These are phyloP conservation scores for Vitis hybrid DNA, from an alignment of 177 flowering plant genomes.

Conservation along the genomic window DNA sequence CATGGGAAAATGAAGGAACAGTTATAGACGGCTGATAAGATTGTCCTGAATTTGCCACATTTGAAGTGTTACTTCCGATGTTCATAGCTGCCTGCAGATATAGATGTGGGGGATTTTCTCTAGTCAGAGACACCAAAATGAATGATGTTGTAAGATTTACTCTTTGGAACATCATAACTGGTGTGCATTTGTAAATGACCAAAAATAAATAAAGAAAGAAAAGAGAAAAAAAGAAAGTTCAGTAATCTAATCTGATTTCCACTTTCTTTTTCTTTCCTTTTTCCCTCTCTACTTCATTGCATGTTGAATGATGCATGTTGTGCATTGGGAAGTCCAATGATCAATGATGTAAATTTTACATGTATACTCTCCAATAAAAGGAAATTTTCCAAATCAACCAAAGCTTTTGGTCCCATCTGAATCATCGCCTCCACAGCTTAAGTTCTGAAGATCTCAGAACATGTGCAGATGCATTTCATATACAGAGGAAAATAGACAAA, in stretches of 20 bases:
- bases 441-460: background rate
- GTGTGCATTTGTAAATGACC: too few relatives aligned
- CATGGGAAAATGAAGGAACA: conserved; percentile 19
- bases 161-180: background rate
- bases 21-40: conserved; percentile 22
- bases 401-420: background rate
- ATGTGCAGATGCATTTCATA: background rate
- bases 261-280: too few relatives aligned
- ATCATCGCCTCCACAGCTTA: background rate
- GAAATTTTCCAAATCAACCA: background rate
- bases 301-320: too few relatives aligned
- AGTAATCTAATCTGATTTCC: background rate
- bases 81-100: conserved; percentile 35
- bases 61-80: conserved; percentile 25
- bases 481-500: background rate
- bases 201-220: background rate
- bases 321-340: background rate
- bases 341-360: background rate
- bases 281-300: too few relatives aligned
- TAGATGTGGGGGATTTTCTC: background rate
- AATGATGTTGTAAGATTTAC: background rate
- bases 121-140: background rate
- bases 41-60: conserved; percentile 24
- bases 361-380: background rate
- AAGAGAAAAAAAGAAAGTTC: background rate